Evolutionary conservation across 1,284 basidiomycete species (phyloP), one percentile per base, ranked within the genome.

Genomic region (Moniliophthora roreri): DNA sequence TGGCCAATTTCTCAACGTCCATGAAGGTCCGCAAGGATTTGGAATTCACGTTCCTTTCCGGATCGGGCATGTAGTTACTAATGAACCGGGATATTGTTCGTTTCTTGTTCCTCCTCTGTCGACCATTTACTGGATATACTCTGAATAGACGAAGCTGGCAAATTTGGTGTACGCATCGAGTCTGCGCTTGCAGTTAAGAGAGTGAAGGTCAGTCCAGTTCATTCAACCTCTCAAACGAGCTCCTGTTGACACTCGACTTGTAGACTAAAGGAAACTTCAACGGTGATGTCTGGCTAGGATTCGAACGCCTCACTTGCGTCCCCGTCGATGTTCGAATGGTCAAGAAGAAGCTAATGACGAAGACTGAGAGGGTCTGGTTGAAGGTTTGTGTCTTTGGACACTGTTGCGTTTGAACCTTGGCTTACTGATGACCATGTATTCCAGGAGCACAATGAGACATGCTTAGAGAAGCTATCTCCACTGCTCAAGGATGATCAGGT

Each of bases 291-390:
- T 96, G 90, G 88, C 80, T 95, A 21, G 86, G 85, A 4, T 96
- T 95, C 66, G 92, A 95, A 69, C 85, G 90, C 10, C 74, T 96
- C 57, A 95, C 95, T 3, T 89, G 87, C 68, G 93, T 95, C 4
- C 96, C 97, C 0, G 97, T 99, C 64, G 91, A 96, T 72, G 91
- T 90, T 2, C 82, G 85, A 60, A 89, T 99, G 80, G 85, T 98
- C 51, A 91, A 95, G 65, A 85, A 87, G 52, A 75, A 70, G 37
- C 83, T 98, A 80, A 78, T 98, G 58, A 85, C 85, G 11, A 89
- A 86, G 64, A 87, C 89, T 53, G 95, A 99, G 76, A 88, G 88
- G 63, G 71, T 81, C 53, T 98, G 95, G 95, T 66, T 99, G 51
- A 95, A 94, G 78, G 87, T 86, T n/a, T n/a, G n/a, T n/a, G 54